A percentile compares a stretch with the other conserved stretches of the same genome.
Conservation (phyloP, 176 grass and related monocot species). For the Bolboschoenus planiculmis region DNA sequence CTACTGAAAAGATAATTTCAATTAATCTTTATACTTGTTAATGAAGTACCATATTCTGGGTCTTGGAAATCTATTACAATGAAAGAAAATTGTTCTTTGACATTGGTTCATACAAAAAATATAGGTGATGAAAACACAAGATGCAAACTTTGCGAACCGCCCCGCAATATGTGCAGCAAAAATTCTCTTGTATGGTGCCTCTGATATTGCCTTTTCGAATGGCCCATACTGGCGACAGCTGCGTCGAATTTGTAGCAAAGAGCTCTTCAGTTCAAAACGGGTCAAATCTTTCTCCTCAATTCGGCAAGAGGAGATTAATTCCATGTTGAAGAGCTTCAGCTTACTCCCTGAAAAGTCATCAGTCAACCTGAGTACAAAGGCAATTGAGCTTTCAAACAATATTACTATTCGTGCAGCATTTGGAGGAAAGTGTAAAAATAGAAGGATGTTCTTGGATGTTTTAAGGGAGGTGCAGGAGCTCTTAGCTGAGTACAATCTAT, state of each 20-base stretch:
- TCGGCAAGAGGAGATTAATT: constrained; percentile 17
- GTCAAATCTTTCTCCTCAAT: constrained; percentile 26
- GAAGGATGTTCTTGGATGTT: constrained; percentile 10
- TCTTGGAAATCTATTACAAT: background rate
- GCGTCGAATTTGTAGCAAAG: constrained; percentile 25
- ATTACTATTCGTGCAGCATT: constrained; percentile 23
- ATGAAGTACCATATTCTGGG: background rate
- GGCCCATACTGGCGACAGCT: constrained; percentile 29
- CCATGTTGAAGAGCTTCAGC: background rate
- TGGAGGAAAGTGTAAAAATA: constrained; percentile 9
- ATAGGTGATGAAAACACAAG: constrained; percentile 17
- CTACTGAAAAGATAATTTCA: too few species aligned
- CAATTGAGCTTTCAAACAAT: background rate
- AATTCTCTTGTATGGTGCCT: constrained; percentile 3
- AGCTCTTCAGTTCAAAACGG: constrained; percentile 27
- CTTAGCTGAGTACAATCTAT: constrained; percentile 21
- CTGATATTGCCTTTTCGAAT: constrained; percentile 19
- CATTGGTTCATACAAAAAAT: background rate
- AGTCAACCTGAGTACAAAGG: background rate
- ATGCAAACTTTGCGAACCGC: constrained; percentile 19
- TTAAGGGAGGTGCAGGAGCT: background rate
- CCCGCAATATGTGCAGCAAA: background rate
- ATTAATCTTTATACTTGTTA: background rate
- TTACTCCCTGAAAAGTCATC: background rate
- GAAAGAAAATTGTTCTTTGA: background rate